Percentiles rank a stretch among this genome's conserved stretches.
phyloP scores from a whole-genome alignment of 1,284 basidiomycete species.

The Athelia sp. region DNA sequence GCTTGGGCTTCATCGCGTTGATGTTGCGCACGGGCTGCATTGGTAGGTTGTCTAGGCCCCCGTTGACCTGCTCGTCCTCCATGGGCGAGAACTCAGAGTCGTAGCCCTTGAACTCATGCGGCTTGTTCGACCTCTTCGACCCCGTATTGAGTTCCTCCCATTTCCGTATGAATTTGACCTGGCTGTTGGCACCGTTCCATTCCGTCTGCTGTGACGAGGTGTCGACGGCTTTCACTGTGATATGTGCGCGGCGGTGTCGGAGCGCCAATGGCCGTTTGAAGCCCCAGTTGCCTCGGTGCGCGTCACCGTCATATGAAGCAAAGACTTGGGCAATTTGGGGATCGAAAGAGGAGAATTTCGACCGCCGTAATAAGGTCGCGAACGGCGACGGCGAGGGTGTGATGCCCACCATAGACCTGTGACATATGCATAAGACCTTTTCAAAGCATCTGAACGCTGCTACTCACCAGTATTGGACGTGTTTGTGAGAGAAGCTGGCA shows the following conservation, averaged over 20 bases:
- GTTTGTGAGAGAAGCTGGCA: neutral
- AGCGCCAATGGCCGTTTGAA: constrained; percentile 71
- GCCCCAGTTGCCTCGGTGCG: constrained; percentile 73
- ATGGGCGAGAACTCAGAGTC: constrained; percentile 44
- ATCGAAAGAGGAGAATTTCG: constrained; percentile 74
- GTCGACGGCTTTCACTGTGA: constrained; percentile 59
- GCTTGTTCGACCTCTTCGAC: constrained; percentile 21
- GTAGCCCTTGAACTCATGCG: constrained; percentile 31
- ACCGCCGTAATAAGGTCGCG: constrained; percentile 64
- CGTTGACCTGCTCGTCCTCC: constrained; percentile 14
- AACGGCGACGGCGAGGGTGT: constrained; percentile 50
- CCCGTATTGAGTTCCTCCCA: constrained; percentile 58
- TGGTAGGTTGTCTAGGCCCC: constrained; percentile 9
- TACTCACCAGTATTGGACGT: neutral
- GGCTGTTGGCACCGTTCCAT: constrained; percentile 61
- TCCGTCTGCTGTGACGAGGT: constrained; percentile 69
- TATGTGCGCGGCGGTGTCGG: constrained; percentile 49
- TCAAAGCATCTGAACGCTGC: neutral
- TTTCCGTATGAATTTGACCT: constrained; percentile 59
- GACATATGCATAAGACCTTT: neutral
- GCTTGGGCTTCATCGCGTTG: constrained; percentile 36
- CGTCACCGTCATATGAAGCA: constrained; percentile 58
- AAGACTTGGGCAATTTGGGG: constrained; percentile 70
- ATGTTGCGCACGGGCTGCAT: constrained; percentile 36
- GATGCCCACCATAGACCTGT: neutral